Evolutionary conservation across 805 yeast genomes (phyloP).

Genomic region (Phaffomyces antillensis): DNA sequence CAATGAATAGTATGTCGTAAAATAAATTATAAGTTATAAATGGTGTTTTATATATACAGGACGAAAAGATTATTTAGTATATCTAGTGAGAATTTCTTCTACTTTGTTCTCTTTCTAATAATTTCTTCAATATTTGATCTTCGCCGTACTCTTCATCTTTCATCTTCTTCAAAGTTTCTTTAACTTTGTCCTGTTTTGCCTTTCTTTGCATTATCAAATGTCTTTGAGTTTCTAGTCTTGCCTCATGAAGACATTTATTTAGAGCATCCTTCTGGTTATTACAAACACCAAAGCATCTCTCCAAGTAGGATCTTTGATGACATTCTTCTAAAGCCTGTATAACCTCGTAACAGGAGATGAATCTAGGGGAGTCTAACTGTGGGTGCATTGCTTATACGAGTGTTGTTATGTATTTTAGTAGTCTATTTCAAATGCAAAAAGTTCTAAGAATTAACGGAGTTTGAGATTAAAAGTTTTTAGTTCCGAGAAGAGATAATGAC

Average conservation of each 20-base stretch:
- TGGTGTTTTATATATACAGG: background rate
- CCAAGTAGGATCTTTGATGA: conserved; percentile 61
- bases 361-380: conserved; percentile 43
- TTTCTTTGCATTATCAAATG: conserved; percentile 44
- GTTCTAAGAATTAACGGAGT: too few relatives aligned
- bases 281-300: conserved; percentile 75
- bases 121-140: conserved; percentile 58
- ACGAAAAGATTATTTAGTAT: background rate
- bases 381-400: conserved; percentile 39
- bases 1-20: too few relatives aligned
- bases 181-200: conserved; percentile 48
- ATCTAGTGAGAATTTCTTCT: conserved; percentile 15
- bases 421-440: too few relatives aligned
- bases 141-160: conserved; percentile 81
- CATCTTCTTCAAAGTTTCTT: conserved; percentile 48
- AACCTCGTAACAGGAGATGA: conserved; percentile 61
- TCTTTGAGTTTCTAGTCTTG: conserved; percentile 58
- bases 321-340: conserved; percentile 88
- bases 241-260: conserved; percentile 70
- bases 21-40: background rate
- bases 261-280: conserved; percentile 78
- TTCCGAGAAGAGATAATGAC: too few relatives aligned
- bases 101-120: conserved; percentile 47
- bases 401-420: background rate
- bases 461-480: too few relatives aligned